A percentile compares a stretch with the other conserved stretches of the same genome.
phyloP scores from a whole-genome alignment of 495 filamentous ascomycete species.

The Aspergillus steynii region DNA sequence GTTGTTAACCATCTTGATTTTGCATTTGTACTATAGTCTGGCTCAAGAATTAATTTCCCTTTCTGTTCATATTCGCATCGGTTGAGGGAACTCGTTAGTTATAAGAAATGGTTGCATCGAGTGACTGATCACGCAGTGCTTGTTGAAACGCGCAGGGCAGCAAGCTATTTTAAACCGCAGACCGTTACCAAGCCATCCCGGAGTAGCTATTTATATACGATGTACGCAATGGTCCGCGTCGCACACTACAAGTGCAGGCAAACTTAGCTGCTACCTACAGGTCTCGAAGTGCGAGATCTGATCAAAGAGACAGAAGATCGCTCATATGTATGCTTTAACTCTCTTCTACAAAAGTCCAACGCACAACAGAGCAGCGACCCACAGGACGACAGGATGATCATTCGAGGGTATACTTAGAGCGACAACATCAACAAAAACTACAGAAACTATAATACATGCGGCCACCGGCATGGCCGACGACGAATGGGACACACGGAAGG shows the following conservation, averaged over 20 bases:
- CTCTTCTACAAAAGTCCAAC: neutral
- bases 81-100: no score
- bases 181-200: no score
- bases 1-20: neutral
- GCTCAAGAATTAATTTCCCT: no score
- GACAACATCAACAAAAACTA: neutral
- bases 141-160: no score
- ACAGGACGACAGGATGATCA: neutral
- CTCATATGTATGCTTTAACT: neutral
- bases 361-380: neutral
- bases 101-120: no score
- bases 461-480: neutral
- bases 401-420: conserved; percentile 11
- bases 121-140: no score
- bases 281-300: no score
- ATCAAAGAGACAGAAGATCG: no score
- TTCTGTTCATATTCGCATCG: no score
- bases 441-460: conserved; percentile 9
- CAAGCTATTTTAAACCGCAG: no score
- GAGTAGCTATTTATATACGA: neutral
- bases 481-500: neutral
- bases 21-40: neutral
- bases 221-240: neutral
- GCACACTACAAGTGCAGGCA: neutral
- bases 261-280: neutral